Evolutionary conservation across 2,329 filamentous ascomycete species (phyloP).

Genomic region (Neonectria magnoliae): DNA sequence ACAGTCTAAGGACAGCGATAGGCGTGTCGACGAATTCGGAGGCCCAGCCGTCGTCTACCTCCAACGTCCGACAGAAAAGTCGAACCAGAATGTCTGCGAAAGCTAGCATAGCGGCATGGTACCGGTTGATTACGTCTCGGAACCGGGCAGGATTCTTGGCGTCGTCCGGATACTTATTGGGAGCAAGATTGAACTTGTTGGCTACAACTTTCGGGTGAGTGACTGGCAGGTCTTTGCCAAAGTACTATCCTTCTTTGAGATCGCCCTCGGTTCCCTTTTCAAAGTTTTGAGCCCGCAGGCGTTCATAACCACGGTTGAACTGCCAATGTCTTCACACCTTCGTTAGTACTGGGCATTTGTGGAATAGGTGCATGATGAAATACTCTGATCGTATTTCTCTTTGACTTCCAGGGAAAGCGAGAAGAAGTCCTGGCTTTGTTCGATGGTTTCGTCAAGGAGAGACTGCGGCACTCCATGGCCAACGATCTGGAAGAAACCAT

Average conservation of each 20-base stretch:
- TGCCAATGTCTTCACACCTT: constrained; percentile 1
- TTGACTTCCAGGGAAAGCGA: constrained; percentile 7
- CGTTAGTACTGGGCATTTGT: background rate
- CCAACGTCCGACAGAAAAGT: constrained; percentile 8
- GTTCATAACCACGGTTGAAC: constrained; percentile 18
- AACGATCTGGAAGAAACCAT: constrained; percentile 20
- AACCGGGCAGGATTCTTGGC: constrained; percentile 7
- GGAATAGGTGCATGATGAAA: background rate
- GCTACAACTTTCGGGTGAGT: constrained; percentile 10
- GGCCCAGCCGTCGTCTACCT: constrained; percentile 8
- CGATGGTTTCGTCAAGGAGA: constrained; percentile 6
- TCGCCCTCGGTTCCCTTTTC: constrained; percentile 20
- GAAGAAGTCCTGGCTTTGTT: constrained; percentile 12
- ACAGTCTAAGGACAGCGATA: constrained; percentile 15
- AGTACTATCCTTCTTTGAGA: constrained; percentile 20
- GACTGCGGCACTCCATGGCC: constrained; percentile 15
- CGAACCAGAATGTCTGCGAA: constrained; percentile 12
- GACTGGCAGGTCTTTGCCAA: constrained; percentile 7
- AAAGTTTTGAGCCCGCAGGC: constrained; percentile 17
- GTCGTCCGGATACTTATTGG: constrained; percentile 18
- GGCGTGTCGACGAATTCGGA: constrained; percentile 14
- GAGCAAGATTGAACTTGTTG: constrained; percentile 13
- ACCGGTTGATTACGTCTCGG: constrained; percentile 1
- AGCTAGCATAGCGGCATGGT: background rate
- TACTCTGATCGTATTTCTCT: constrained; percentile 20